phyloP scores from a whole-genome alignment of 169 alveolate genomes.

The Babesia divergens region DNA sequence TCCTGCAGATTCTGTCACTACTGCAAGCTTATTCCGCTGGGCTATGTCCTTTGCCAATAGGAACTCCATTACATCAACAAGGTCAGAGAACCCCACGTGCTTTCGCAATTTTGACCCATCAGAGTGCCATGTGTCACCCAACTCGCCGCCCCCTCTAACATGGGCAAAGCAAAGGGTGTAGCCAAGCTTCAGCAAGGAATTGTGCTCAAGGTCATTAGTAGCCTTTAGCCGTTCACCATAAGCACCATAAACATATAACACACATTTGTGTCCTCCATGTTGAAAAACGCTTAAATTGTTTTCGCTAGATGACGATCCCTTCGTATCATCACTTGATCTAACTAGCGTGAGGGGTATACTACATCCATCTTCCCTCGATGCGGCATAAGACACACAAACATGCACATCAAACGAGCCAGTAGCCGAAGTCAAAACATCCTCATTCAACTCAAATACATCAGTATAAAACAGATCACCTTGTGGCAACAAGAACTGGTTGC shows the following conservation, averaged over 20 bases:
- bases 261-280: conserved; percentile 15
- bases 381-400: too few species aligned
- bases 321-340: neutral
- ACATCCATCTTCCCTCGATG: neutral
- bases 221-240: conserved; percentile 50
- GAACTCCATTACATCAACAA: conserved; percentile 53
- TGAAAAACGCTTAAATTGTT: neutral
- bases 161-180: conserved; percentile 65
- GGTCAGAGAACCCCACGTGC: conserved; percentile 35
- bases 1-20: conserved; percentile 45
- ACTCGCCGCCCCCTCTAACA: conserved; percentile 67
- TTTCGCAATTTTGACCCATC: conserved; percentile 10
- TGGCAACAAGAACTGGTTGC: too few species aligned
- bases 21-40: conserved; percentile 25
- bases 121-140: conserved; percentile 45
- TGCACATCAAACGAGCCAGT: too few species aligned
- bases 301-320: neutral
- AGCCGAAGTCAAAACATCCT: too few species aligned
- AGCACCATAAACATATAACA: conserved; percentile 56
- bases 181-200: conserved; percentile 35
- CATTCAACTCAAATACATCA: too few species aligned
- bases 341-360: conserved; percentile 2
- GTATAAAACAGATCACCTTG: too few species aligned
- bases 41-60: conserved; percentile 38
- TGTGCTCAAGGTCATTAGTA: conserved; percentile 49